phyloP scores from a whole-genome alignment of 176 grass and related monocot species.

The Lolium perenne region DNA sequence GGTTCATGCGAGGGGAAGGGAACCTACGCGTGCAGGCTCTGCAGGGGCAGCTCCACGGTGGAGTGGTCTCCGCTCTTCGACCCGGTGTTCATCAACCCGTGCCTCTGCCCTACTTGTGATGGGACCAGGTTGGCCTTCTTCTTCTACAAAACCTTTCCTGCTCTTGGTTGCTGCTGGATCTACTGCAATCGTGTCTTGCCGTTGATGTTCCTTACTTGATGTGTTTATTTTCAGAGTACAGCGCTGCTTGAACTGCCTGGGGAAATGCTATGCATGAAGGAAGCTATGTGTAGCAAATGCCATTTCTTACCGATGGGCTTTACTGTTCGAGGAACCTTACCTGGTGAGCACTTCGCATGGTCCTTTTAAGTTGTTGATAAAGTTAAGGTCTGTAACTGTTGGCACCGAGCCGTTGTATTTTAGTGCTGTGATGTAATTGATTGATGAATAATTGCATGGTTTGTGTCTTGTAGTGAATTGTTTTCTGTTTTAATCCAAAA shows the following conservation, averaged over 20 bases:
- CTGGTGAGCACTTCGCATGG: neutral
- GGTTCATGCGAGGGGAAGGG: constrained; percentile 78
- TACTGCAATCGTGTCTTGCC: constrained; percentile 6
- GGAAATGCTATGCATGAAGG: constrained; percentile 72
- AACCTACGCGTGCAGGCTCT: constrained; percentile 83
- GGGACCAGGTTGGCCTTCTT: constrained; percentile 61
- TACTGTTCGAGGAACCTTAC: neutral
- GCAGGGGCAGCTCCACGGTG: constrained; percentile 68
- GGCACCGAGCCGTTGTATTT: neutral
- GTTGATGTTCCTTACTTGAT: neutral
- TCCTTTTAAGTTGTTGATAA: neutral
- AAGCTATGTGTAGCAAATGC: neutral
- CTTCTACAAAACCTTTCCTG: neutral
- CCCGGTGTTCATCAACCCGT: constrained; percentile 84
- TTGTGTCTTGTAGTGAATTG: neutral
- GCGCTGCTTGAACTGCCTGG: constrained; percentile 86
- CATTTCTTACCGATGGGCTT: neutral
- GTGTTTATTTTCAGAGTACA: constrained; percentile 57
- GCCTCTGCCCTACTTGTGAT: constrained; percentile 94
- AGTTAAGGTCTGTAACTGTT: neutral
- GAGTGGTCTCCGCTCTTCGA: constrained; percentile 90
- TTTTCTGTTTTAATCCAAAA: too few species aligned
- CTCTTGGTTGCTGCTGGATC: neutral
- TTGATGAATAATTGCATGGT: neutral
- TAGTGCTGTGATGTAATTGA: neutral